Conservation (phyloP, 495 filamentous ascomycete genomes). For the Sphaerosporella brunnea region DNA sequence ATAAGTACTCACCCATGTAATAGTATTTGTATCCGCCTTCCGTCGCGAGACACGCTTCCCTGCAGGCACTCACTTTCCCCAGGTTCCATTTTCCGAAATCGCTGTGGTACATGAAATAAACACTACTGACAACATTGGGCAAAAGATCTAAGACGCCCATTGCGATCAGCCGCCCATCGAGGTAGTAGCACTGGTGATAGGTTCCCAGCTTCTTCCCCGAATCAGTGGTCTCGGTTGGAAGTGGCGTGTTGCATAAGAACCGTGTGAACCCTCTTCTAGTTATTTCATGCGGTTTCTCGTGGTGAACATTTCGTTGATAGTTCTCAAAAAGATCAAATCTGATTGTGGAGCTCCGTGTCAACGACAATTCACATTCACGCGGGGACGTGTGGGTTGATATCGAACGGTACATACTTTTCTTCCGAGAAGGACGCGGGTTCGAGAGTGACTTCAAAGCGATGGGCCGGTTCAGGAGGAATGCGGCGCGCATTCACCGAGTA, state of each 20-base stretch:
- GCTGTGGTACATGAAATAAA: conserved; percentile 87
- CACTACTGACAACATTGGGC: conserved; percentile 72
- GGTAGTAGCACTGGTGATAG: conserved; percentile 88
- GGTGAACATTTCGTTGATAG: conserved; percentile 69
- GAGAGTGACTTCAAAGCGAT: conserved; percentile 60
- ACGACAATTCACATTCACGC: not conserved
- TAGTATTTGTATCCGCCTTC: conserved; percentile 60
- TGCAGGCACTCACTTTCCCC: conserved; percentile 71
- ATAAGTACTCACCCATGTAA: conserved; percentile 47
- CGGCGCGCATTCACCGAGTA: conserved; percentile 35
- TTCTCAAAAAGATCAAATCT: conserved; percentile 56
- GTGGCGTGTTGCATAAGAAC: conserved; percentile 70
- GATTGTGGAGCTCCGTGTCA: not conserved
- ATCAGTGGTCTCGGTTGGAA: conserved; percentile 36
- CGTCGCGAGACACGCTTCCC: conserved; percentile 61
- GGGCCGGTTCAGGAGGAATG: conserved; percentile 46
- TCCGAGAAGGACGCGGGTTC: conserved; percentile 67
- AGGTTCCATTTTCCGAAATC: conserved; percentile 62
- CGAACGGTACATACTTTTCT: conserved; percentile 47
- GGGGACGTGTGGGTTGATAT: no score
- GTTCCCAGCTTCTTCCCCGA: conserved; percentile 51
- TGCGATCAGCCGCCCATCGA: conserved; percentile 77
- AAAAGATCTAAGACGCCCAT: conserved; percentile 78
- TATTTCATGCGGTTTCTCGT: conserved; percentile 51
- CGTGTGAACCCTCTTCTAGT: conserved; percentile 50